Percentiles rank a stretch among this genome's conserved stretches.
Conservation (phyloP, 129 eudicot genomes). For the Saussurea involucrata region DNA sequence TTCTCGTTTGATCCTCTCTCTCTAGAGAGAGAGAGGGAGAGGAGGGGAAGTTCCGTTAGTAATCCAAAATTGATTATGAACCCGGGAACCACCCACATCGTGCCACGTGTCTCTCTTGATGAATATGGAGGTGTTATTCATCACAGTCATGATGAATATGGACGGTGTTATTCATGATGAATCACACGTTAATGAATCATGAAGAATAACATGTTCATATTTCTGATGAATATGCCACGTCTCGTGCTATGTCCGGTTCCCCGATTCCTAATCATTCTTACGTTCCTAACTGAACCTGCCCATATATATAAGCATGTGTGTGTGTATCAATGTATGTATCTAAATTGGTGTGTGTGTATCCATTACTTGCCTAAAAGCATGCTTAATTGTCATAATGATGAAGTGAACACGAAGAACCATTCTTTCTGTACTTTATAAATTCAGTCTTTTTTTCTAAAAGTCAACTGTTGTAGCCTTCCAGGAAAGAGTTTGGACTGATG, state of each 20-base stretch:
- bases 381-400: slow-evolving; percentile 5
- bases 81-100: not conserved
- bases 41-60: not conserved
- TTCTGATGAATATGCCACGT: not conserved
- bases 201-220: not conserved
- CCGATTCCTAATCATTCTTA: not conserved
- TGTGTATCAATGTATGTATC: not conserved
- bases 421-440: not conserved
- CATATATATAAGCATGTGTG: too few species aligned
- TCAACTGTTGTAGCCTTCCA: slow-evolving; percentile 75
- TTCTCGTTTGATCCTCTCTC: not conserved
- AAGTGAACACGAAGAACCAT: not conserved
- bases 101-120: not conserved
- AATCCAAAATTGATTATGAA: not conserved
- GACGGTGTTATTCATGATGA: not conserved
- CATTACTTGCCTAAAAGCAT: not conserved
- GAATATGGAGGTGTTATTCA: not conserved
- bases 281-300: too few species aligned
- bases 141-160: not conserved
- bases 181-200: not conserved
- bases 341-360: not conserved
- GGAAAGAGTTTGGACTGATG: slow-evolving; percentile 89
- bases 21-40: too few species aligned
- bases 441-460: slow-evolving; percentile 16
- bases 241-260: not conserved